Evolutionary conservation across 208 protist genomes (phyloP).

Genomic region (Crithidia acanthocephali): DNA sequence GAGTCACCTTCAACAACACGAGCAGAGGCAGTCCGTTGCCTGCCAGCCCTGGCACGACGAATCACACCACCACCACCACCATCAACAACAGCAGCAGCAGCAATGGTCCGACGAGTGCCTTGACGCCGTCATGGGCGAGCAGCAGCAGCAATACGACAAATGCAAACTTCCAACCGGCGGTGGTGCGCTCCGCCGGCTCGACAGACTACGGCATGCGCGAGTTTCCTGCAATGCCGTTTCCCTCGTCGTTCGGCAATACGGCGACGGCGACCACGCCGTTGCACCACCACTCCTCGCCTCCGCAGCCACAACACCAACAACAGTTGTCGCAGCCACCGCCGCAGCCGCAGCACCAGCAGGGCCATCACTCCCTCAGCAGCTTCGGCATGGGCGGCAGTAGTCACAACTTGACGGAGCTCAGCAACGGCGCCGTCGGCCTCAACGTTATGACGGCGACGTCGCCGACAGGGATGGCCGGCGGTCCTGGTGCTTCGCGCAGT

Average conservation of each 20-base stretch:
- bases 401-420: background rate
- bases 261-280: background rate
- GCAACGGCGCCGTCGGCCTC: background rate
- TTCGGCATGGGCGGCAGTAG: background rate
- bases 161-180: background rate
- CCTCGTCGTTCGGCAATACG: background rate
- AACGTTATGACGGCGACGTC: background rate
- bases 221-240: constrained; percentile 12
- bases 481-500: constrained; percentile 10
- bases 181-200: background rate
- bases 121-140: background rate
- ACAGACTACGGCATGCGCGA: constrained; percentile 5
- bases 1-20: background rate
- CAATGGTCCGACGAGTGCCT: background rate
- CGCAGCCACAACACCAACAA: constrained; percentile 3
- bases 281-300: background rate
- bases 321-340: too few species aligned
- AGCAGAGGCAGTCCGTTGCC: background rate
- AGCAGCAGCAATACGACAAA: background rate
- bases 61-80: background rate
- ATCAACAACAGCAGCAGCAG: background rate
- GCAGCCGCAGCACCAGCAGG: background rate
- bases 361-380: background rate
- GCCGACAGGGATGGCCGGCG: background rate
- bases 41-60: too few species aligned